These are phyloP conservation scores for Berberis vulgaris DNA, from an alignment of 164 flowering plant species.

Conservation along the genomic window DNA sequence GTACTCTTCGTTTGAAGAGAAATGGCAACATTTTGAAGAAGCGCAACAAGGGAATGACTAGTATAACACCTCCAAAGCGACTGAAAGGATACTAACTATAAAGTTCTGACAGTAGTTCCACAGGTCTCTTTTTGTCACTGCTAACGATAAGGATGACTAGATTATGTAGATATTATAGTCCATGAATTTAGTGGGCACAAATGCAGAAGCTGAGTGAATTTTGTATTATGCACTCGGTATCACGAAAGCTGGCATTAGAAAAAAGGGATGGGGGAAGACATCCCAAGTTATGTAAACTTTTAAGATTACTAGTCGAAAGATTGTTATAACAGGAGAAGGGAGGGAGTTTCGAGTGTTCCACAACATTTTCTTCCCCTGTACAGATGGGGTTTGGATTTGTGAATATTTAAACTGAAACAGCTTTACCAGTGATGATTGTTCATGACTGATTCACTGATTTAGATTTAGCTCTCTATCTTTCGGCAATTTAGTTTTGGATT, in stretches of 20 bases:
- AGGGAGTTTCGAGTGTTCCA: no score
- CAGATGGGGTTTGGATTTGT: no score
- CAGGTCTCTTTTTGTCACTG: neutral
- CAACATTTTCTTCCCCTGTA: no score
- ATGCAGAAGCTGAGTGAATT: conserved; percentile 45
- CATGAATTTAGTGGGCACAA: neutral
- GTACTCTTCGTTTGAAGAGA: conserved; percentile 15
- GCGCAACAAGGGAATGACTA: conserved; percentile 14
- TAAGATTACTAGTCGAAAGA: no score
- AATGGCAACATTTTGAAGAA: conserved; percentile 32
- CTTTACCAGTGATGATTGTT: no score
- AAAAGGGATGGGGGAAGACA: no score
- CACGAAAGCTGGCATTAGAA: conserved; percentile 3
- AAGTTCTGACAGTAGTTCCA: neutral
- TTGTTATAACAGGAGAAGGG: no score
- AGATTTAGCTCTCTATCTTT: no score
- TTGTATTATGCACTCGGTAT: conserved; percentile 46
- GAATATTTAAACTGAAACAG: no score
- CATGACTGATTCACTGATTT: no score
- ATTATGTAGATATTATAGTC: conserved; percentile 13
- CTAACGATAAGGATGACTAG: conserved; percentile 2
- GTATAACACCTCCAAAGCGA: conserved; percentile 25
- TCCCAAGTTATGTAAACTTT: no score
- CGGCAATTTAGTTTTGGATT: no score
- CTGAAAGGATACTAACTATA: conserved; percentile 14